Evolutionary conservation across 1,139 yeast genomes (phyloP), one percentile per base, ranked within the genome.

Genomic region (Yamadazyma oceani): DNA sequence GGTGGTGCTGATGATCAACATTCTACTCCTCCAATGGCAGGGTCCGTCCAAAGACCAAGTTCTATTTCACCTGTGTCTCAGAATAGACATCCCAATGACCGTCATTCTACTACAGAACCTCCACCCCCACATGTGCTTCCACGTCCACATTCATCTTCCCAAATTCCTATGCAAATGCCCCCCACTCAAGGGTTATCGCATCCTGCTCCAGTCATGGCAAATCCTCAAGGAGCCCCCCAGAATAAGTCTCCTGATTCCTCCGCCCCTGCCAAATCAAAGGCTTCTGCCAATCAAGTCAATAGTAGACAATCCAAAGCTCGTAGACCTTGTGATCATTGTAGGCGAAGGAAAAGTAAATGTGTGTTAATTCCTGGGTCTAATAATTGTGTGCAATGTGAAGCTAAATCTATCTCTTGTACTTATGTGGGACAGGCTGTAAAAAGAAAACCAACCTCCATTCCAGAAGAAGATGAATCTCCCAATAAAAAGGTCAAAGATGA

Each of bases 321-420:
- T 21, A 61, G 76, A 12, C 83, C 85, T 1, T 83, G 90, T 55
- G 87, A 81, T 51, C 85, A 80, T 49, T 83, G 90, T 56, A 66
- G 86, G 38, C 64, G 85, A 41, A 63, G 83, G 37, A 81, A 80
- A 49, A 79, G 78, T 19, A 78, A 79, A 51, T 83, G 92, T 63
- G 80, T 81, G 5, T 62, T 75, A 47, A 66, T 75, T 1, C 82
- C 86, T 2, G 78, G 75, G 31, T 60, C 79, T 12, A 64, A 69
- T 34, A 77, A 75, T 46, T 83, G 90, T 56, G 76, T 76, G 17
- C 83, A 80, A 53, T 84, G 92, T 60, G 88, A 82, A 52, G 61
- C 80, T 4, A 81, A 80, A 51, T 80, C 82, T 3, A 58, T 82
- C n/a, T 73, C 75, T 42, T 83, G 90, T 55, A 78, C 86, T 0